phyloP scores from a whole-genome alignment of 768 basidiomycete genomes.

The Coprinellus aureogranulatus region DNA sequence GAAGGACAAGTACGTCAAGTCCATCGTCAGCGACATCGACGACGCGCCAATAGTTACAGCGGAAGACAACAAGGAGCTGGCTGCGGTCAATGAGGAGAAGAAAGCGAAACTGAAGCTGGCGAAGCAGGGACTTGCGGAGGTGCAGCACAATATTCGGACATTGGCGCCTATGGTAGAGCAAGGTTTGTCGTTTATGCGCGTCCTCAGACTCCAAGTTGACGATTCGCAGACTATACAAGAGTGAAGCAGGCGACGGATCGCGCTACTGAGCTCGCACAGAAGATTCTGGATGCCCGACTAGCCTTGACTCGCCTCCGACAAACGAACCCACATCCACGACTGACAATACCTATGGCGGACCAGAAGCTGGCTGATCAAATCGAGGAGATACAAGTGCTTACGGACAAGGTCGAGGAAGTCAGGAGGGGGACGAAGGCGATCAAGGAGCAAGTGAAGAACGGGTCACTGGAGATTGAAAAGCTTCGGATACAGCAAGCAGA shows the following conservation, averaged over 20 bases:
- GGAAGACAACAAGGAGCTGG: slow-evolving; percentile 72
- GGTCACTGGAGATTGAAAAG: slow-evolving; percentile 54
- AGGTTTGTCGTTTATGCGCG: slow-evolving; percentile 38
- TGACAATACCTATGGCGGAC: slow-evolving; percentile 74
- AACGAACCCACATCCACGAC: slow-evolving; percentile 73
- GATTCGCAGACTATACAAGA: slow-evolving; percentile 53
- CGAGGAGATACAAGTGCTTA: slow-evolving; percentile 74
- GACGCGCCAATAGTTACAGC: slow-evolving; percentile 79
- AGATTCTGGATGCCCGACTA: slow-evolving; percentile 81
- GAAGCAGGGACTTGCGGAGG: slow-evolving; percentile 62
- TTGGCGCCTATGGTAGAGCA: slow-evolving; percentile 68
- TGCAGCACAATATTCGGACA: slow-evolving; percentile 58
- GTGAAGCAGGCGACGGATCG: slow-evolving; percentile 51
- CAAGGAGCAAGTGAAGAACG: slow-evolving; percentile 61
- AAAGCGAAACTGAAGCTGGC: slow-evolving; percentile 65
- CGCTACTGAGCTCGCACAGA: slow-evolving; percentile 61
- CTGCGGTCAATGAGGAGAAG: slow-evolving; percentile 61
- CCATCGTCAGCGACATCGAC: slow-evolving; percentile 80
- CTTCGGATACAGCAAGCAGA: slow-evolving; percentile 62
- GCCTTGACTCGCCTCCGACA: slow-evolving; percentile 78
- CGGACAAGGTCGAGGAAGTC: slow-evolving; percentile 57
- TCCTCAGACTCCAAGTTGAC: not conserved
- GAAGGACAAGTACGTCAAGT: slow-evolving; percentile 84
- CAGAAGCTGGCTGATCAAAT: slow-evolving; percentile 73
- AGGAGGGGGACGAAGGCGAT: slow-evolving; percentile 50